Percentiles rank a stretch among this genome's conserved stretches.
These are phyloP conservation scores for Chytridium lagenaria DNA, from an alignment of 371 early-diverging fungal species.

Conservation along the genomic window DNA sequence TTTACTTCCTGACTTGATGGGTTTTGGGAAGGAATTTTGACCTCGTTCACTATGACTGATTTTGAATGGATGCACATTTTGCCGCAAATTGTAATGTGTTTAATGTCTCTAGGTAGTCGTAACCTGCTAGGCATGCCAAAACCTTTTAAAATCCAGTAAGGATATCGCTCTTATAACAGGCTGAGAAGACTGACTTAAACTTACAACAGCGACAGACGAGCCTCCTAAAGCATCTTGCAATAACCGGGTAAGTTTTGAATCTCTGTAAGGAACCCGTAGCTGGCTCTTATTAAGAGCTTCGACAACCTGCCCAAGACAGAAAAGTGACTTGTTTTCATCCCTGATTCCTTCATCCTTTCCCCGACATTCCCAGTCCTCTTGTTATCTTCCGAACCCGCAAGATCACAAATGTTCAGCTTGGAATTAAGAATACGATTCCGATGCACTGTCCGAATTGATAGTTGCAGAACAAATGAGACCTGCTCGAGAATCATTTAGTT, in stretches of 20 bases:
- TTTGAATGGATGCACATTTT: slow-evolving; percentile 11
- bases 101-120: slow-evolving; percentile 5
- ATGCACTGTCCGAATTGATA: slow-evolving; percentile 30
- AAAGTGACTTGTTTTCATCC: slow-evolving; percentile 92
- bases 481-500: slow-evolving; percentile 92
- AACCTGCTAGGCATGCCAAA: not conserved
- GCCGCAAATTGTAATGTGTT: slow-evolving; percentile 5
- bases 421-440: slow-evolving; percentile 54
- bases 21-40: slow-evolving; percentile 1
- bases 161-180: no score
- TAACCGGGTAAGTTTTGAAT: slow-evolving; percentile 96
- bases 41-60: not conserved
- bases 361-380: slow-evolving; percentile 89
- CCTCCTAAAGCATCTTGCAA: slow-evolving; percentile 58
- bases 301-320: slow-evolving; percentile 97
- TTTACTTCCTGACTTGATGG: not conserved
- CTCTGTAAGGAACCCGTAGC: slow-evolving; percentile 90
- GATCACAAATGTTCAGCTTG: slow-evolving; percentile 98
- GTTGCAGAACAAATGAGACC: slow-evolving; percentile 95
- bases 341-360: slow-evolving; percentile 67
- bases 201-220: slow-evolving; percentile 75
- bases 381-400: slow-evolving; percentile 80
- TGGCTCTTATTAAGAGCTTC: slow-evolving; percentile 78
- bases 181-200: not conserved
- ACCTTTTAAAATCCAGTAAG: not conserved